These are phyloP conservation scores for Aspergillus sclerotialis DNA, from an alignment of 2,329 filamentous ascomycete genomes.

Conservation along the genomic window DNA sequence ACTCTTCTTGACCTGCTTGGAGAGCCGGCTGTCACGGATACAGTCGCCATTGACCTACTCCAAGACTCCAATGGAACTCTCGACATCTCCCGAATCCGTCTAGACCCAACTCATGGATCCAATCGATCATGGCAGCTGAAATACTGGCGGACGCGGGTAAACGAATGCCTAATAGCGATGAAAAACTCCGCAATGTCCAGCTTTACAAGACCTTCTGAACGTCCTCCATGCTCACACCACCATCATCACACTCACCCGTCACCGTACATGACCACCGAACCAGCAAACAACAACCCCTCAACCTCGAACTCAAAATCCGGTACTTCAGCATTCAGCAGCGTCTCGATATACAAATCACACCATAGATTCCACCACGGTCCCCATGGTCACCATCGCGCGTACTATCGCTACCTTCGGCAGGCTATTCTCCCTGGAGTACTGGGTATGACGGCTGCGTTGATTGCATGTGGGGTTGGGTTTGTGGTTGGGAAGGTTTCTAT, in stretches of 20 bases:
- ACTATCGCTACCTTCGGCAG: constrained; percentile 24
- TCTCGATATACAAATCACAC: no score
- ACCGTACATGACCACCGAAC: no score
- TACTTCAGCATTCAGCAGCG: no score
- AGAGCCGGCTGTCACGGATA: constrained; percentile 17
- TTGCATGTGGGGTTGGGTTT: constrained; percentile 33
- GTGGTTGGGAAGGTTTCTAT: constrained; percentile 21
- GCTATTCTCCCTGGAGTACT: constrained; percentile 34
- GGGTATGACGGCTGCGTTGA: constrained; percentile 29
- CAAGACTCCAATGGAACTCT: constrained; percentile 16
- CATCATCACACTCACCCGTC: no score
- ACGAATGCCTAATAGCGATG: constrained; percentile 14
- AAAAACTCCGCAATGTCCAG: constrained; percentile 7
- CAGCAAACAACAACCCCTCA: no score
- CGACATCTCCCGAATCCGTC: constrained; percentile 20
- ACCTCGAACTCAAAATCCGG: no score
- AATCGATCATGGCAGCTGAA: constrained; percentile 15
- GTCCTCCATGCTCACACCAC: no score
- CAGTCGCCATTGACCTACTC: constrained; percentile 23
- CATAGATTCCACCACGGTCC: constrained; percentile 16
- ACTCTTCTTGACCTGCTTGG: constrained; percentile 18
- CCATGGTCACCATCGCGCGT: constrained; percentile 12
- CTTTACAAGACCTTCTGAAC: not conserved
- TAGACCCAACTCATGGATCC: constrained; percentile 10
- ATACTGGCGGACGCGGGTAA: constrained; percentile 16